These are phyloP conservation scores for Gleditsia sinensis DNA, from an alignment of 306 rosid genomes.

Conservation along the genomic window DNA sequence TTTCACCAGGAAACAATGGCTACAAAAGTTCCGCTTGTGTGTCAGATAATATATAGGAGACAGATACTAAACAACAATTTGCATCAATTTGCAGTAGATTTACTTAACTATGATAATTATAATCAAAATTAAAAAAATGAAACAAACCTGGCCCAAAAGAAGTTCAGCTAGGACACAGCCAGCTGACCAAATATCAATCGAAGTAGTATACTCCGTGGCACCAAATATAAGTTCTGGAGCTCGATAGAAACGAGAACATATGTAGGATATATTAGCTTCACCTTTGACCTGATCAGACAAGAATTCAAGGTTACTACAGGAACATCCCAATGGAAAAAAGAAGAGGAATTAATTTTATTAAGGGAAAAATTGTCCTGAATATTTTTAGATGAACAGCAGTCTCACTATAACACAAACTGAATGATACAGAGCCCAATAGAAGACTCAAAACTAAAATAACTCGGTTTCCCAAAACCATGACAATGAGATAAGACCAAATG, in stretches of 20 bases:
- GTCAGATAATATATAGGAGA: slow-evolving; percentile 10
- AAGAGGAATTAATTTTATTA: not conserved
- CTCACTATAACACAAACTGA: slow-evolving; percentile 6
- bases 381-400: not conserved
- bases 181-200: slow-evolving; percentile 98
- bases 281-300: slow-evolving; percentile 69
- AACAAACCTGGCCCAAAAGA: slow-evolving; percentile 90
- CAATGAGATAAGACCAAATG: not conserved
- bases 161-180: slow-evolving; percentile 99
- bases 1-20: slow-evolving; percentile 98
- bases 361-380: not conserved
- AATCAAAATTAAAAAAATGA: slow-evolving; percentile 17
- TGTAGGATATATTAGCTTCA: slow-evolving; percentile 92
- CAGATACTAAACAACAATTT: slow-evolving; percentile 8
- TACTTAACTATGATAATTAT: not conserved
- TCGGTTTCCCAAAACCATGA: not conserved
- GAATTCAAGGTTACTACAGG: slow-evolving; percentile 22
- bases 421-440: slow-evolving; percentile 12
- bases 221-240: slow-evolving; percentile 98
- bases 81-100: slow-evolving; percentile 17
- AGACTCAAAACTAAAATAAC: not conserved
- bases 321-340: slow-evolving; percentile 20
- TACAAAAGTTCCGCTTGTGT: slow-evolving; percentile 39
- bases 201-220: slow-evolving; percentile 93
- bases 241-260: slow-evolving; percentile 93